Conservation (phyloP, 169 alveolate genomes). For the Eimeria tenella region DNA sequence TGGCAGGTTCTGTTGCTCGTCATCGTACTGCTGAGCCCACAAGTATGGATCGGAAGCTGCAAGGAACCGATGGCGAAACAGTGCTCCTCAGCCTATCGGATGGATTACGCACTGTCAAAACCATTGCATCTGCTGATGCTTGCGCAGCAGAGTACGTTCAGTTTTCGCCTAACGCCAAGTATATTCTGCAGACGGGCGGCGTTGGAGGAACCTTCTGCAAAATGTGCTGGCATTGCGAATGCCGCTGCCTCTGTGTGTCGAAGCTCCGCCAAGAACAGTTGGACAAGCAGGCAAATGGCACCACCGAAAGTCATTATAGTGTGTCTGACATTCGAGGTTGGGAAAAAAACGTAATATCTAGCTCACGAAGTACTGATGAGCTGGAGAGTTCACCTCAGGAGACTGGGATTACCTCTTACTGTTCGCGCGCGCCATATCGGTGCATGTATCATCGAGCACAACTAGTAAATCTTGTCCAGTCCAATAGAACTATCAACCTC, state of each 20-base stretch:
- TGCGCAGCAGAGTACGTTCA: constrained; percentile 62
- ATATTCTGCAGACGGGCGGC: constrained; percentile 69
- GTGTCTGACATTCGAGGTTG: background rate
- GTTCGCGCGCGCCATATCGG: background rate
- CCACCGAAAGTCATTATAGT: background rate
- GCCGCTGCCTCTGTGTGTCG: constrained; percentile 70
- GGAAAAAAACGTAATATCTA: background rate
- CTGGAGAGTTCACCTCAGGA: background rate
- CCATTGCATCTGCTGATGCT: constrained; percentile 77
- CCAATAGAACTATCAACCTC: constrained; percentile 57
- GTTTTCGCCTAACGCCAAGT: constrained; percentile 73
- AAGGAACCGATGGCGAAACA: constrained; percentile 71
- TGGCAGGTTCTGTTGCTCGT: constrained; percentile 65
- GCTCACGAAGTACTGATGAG: background rate
- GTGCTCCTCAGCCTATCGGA: constrained; percentile 63
- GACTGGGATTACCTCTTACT: background rate
- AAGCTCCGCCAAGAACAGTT: background rate
- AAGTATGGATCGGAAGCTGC: background rate
- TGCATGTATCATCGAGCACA: constrained; percentile 75
- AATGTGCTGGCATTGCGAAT: constrained; percentile 60
- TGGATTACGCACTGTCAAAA: constrained; percentile 51
- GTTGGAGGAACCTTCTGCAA: constrained; percentile 35
- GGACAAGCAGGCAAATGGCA: background rate
- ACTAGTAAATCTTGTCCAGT: constrained; percentile 68
- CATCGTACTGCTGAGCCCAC: background rate